A percentile compares a stretch with the other conserved stretches of the same genome.
Evolutionary conservation across 2,329 filamentous ascomycete genomes (phyloP).

Genomic region (Biscogniauxia mediterranea): DNA sequence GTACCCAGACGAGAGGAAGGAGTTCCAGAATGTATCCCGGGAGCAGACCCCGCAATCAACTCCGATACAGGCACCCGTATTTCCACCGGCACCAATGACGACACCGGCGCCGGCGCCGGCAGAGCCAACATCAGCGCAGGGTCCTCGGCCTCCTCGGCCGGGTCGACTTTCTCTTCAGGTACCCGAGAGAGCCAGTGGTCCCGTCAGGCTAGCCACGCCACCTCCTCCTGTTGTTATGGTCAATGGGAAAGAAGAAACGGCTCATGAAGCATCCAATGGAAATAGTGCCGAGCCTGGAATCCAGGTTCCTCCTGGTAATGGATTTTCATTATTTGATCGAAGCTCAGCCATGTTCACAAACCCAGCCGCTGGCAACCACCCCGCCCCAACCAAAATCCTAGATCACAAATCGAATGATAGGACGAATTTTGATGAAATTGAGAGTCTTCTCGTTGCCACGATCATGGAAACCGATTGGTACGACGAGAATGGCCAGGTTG

Average conservation of each 20-base stretch:
- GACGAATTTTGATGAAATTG: constrained; percentile 57
- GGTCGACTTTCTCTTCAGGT: constrained; percentile 61
- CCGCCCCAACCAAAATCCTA: constrained; percentile 25
- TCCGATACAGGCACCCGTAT: constrained; percentile 27
- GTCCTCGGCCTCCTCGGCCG: constrained; percentile 36
- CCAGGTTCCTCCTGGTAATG: constrained; percentile 2
- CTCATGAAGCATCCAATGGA: constrained; percentile 14
- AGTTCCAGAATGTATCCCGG: constrained; percentile 37
- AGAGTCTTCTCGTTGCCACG: constrained; percentile 52
- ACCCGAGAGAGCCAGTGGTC: constrained; percentile 57
- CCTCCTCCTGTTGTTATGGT: constrained; percentile 51
- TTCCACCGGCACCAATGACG: constrained; percentile 25
- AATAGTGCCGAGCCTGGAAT: constrained; percentile 6
- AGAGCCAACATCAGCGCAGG: constrained; percentile 23
- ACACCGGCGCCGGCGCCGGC: constrained; percentile 13
- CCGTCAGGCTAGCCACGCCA: constrained; percentile 62
- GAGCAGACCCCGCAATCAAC: constrained; percentile 21
- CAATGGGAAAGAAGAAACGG: constrained; percentile 43
- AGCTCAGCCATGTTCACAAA: constrained; percentile 26
- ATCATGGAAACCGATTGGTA: constrained; percentile 52
- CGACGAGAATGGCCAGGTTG: constrained; percentile 44
- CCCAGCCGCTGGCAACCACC: constrained; percentile 12
- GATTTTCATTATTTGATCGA: constrained; percentile 26
- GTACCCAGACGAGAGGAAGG: constrained; percentile 59
- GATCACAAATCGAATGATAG: constrained; percentile 39